Percentiles rank a stretch among this genome's conserved stretches.
phyloP scores from a whole-genome alignment of 352 stramenopile species.

The Pilasporangium apinafurcum region DNA sequence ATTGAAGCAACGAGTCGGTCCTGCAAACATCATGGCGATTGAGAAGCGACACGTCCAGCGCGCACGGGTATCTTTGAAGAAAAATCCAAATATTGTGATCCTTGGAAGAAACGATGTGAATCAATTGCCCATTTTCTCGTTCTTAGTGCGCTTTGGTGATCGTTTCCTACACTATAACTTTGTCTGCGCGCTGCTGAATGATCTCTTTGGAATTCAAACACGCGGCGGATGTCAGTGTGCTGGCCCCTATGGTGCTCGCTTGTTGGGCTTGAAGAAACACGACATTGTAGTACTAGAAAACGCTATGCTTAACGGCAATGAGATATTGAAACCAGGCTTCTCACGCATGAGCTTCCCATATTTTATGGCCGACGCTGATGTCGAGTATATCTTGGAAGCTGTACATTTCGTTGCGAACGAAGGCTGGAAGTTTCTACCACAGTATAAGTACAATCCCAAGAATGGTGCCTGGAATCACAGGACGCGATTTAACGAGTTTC shows the following conservation, averaged over 20 bases:
- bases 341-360: constrained; percentile 92
- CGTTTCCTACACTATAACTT: constrained; percentile 98
- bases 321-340: constrained; percentile 93
- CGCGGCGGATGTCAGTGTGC: constrained; percentile 71
- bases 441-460: constrained; percentile 93
- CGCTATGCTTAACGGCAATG: constrained; percentile 85
- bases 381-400: constrained; percentile 91
- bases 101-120: constrained; percentile 58
- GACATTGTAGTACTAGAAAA: constrained; percentile 66
- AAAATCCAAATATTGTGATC: constrained; percentile 78
- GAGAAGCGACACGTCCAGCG: constrained; percentile 31
- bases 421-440: constrained; percentile 90
- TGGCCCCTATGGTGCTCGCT: constrained; percentile 88
- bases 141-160: constrained; percentile 84
- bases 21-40: constrained; percentile 39
- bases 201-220: constrained; percentile 94
- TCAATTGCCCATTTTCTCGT: constrained; percentile 93
- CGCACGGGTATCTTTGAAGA: constrained; percentile 28
- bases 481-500: constrained; percentile 45
- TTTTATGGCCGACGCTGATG: constrained; percentile 71
- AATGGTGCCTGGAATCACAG: constrained; percentile 92
- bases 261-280: constrained; percentile 87
- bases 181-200: constrained; percentile 95
- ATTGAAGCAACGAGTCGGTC: constrained; percentile 74
- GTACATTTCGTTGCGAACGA: constrained; percentile 91